These are phyloP conservation scores for Colletotrichum melonis DNA, from an alignment of 2,329 filamentous ascomycete genomes.

Conservation along the genomic window DNA sequence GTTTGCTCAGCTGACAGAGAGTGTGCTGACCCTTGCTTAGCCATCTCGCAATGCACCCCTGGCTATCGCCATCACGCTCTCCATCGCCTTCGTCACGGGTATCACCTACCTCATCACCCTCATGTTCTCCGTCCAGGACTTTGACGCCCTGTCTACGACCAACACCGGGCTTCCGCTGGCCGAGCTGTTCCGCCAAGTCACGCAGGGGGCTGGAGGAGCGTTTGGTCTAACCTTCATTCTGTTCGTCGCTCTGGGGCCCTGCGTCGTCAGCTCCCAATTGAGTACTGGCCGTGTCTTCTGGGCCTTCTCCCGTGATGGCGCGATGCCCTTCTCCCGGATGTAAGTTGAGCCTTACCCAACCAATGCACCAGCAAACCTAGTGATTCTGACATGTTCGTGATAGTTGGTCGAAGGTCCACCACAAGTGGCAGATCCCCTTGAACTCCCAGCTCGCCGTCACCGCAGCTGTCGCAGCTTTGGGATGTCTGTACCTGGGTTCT, in stretches of 20 bases:
- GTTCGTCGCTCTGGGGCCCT: constrained; percentile 55
- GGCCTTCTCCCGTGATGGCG: constrained; percentile 58
- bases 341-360: constrained; percentile 35
- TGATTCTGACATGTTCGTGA: background rate
- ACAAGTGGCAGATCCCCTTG: constrained; percentile 48
- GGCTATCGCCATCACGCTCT: constrained; percentile 55
- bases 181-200: constrained; percentile 59
- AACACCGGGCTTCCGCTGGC: constrained; percentile 56
- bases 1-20: background rate
- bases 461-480: constrained; percentile 49
- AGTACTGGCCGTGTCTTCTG: constrained; percentile 49
- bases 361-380: constrained; percentile 30
- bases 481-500: constrained; percentile 55
- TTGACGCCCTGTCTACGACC: constrained; percentile 53
- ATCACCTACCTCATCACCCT: constrained; percentile 61
- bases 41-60: constrained; percentile 51
- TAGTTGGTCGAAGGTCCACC: constrained; percentile 51
- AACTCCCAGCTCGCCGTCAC: constrained; percentile 50
- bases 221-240: constrained; percentile 55
- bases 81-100: constrained; percentile 61
- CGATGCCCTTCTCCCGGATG: constrained; percentile 49
- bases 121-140: constrained; percentile 64
- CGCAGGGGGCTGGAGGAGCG: constrained; percentile 51
- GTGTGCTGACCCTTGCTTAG: constrained; percentile 21
- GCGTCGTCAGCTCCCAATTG: constrained; percentile 49